A percentile compares a stretch with the other conserved stretches of the same genome.
These are phyloP conservation scores for Suillus alpinus DNA, from an alignment of 768 basidiomycete genomes.

Conservation along the genomic window DNA sequence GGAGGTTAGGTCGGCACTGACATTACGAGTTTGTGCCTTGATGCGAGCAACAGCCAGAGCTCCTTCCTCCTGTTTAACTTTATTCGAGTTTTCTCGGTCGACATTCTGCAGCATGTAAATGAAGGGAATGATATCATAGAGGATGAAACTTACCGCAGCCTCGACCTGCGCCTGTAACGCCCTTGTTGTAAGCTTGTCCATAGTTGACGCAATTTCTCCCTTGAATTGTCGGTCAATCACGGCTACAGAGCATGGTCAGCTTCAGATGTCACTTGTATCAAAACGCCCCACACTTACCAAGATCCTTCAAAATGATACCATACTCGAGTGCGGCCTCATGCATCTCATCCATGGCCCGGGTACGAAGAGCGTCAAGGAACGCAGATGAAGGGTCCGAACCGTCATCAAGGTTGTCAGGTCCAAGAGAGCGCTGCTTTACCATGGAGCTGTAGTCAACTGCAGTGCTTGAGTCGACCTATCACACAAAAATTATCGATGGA, in stretches of 20 bases:
- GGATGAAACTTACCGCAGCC: constrained; percentile 55
- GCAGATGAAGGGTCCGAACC: constrained; percentile 66
- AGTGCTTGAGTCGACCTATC: neutral
- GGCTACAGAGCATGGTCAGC: constrained; percentile 39
- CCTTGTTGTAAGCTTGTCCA: constrained; percentile 83
- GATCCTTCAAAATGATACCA: constrained; percentile 79
- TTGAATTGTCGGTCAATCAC: constrained; percentile 89
- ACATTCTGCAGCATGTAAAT: constrained; percentile 53
- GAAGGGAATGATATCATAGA: neutral
- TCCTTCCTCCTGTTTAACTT: constrained; percentile 83
- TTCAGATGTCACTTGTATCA: constrained; percentile 7
- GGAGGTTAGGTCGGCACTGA: constrained; percentile 18
- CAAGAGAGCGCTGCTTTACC: constrained; percentile 80
- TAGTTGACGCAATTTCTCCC: constrained; percentile 80
- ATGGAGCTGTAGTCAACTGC: constrained; percentile 55
- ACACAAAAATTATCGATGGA: constrained; percentile 35
- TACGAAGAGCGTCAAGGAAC: constrained; percentile 79
- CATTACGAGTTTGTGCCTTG: constrained; percentile 61
- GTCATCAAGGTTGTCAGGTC: constrained; percentile 73
- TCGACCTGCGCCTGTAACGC: constrained; percentile 87
- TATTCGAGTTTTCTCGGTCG: constrained; percentile 84
- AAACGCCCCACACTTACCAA: constrained; percentile 41
- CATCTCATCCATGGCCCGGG: constrained; percentile 85
- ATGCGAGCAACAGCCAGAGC: constrained; percentile 73
- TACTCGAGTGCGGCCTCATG: constrained; percentile 79